Evolutionary conservation across 2,329 filamentous ascomycete genomes (phyloP).

Genomic region (Penicillium glabrum): DNA sequence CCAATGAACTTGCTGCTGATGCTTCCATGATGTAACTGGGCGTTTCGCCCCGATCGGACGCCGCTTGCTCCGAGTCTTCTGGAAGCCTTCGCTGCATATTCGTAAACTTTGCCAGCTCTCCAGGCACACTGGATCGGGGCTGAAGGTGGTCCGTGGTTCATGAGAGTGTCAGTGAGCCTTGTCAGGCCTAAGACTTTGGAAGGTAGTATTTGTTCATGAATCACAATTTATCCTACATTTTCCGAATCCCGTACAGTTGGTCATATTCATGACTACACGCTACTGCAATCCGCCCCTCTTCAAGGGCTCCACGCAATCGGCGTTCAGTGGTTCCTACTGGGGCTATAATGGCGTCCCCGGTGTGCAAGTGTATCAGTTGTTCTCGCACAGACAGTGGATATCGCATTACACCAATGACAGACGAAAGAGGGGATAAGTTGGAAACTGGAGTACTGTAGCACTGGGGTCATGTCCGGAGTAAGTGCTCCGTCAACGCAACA

Average conservation of each 20-base stretch:
- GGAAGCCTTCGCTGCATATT: conserved; percentile 36
- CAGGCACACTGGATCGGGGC: background rate
- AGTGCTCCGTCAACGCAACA: background rate
- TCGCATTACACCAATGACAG: background rate
- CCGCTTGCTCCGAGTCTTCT: conserved; percentile 20
- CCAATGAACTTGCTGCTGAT: background rate
- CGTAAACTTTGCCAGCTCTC: background rate
- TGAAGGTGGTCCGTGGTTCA: background rate
- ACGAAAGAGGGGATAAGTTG: background rate
- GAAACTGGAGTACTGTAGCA: background rate
- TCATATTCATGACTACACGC: background rate
- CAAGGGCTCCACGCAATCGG: background rate
- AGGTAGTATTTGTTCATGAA: background rate
- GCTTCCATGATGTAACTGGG: conserved; percentile 3
- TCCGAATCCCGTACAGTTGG: background rate
- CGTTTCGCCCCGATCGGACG: background rate
- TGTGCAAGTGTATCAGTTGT: background rate
- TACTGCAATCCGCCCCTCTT: background rate
- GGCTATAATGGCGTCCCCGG: background rate
- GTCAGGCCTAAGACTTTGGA: no score
- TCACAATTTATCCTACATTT: background rate
- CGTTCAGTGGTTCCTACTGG: background rate
- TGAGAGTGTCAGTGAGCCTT: background rate
- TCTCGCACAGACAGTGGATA: conserved; percentile 1
- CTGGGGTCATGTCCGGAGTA: background rate